A percentile compares a stretch with the other conserved stretches of the same genome.
Evolutionary conservation across 2,329 filamentous ascomycete genomes (phyloP).

Genomic region (Chaetomium sp.): DNA sequence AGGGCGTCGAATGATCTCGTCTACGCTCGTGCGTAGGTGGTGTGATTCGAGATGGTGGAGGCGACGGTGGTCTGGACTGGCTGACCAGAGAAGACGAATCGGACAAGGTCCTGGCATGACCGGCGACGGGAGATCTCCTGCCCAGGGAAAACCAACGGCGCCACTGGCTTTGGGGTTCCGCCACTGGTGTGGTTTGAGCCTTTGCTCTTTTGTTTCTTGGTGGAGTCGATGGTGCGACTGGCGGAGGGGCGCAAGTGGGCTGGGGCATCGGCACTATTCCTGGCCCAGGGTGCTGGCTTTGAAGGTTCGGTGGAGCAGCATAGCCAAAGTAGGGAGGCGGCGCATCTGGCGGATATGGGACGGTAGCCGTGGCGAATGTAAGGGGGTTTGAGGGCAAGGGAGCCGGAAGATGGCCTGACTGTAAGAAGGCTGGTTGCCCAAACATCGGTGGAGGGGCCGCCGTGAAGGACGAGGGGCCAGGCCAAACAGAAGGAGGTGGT

Average conservation of each 20-base stretch:
- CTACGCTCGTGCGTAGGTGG: background rate
- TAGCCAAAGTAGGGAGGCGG: conserved; percentile 16
- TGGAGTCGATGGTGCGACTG: background rate
- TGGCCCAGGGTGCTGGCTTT: background rate
- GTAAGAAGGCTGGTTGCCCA: background rate
- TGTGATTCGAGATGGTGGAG: background rate
- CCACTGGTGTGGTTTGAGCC: background rate
- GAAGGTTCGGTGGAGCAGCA: background rate
- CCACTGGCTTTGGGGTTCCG: background rate
- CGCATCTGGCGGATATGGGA: background rate
- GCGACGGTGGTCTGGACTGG: conserved; percentile 11
- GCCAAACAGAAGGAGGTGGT: conserved; percentile 14
- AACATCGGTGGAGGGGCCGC: conserved; percentile 9
- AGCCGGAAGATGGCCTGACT: background rate
- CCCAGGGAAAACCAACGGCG: conserved; percentile 20
- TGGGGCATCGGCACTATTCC: background rate
- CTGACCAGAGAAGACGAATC: background rate
- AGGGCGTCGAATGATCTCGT: background rate
- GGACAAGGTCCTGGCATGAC: conserved; percentile 22
- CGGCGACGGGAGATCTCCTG: background rate
- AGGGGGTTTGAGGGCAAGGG: background rate
- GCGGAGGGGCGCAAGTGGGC: background rate
- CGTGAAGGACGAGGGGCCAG: background rate
- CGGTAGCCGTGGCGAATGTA: background rate
- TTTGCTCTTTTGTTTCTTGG: background rate